Base-by-base conservation (phyloP, 441 rosid species). In the Monsonia emarginata region DNA sequence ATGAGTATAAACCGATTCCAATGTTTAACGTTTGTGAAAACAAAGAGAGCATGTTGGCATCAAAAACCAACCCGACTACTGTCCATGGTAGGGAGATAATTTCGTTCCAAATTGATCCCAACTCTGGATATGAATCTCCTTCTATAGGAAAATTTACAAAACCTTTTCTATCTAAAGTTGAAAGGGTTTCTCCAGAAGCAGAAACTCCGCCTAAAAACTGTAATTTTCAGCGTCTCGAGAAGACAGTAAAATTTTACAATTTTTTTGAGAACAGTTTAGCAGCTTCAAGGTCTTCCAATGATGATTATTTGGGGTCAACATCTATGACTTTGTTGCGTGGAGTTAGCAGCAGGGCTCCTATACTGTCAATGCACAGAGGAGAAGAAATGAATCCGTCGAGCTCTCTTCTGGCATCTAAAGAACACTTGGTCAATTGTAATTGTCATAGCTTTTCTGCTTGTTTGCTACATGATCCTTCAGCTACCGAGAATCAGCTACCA, bases 281-380 rank as follows among this genome's bases (percentile, higher is more conserved):
- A 32, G 66, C 74, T 64, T 76, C 81, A n/a, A 48, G 62, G 40
- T 65, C 73, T 67, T 60, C 64, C 18, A 63, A 65, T 65, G 68
- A 62, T 72, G 72, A 76, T 38, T 14, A 61, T 66, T 36, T 58
- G 11, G 76, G 78, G 16, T 69, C 81, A 66, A 73, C 72, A 73
- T 77, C 79, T 64, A 69, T 70, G 70, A 18, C 30, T 79, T 69
- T 76, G 44, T 73, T 72, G 16, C 38, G 63, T 57, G 70, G 74
- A 65, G 50, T 34, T 71, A 38, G 71, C 11, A 48, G 65, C 11
- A 72, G 63, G 31, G 36, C 72, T 62, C 71, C 75, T 4, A 52
- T 63, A 24, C 71, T 63, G 46, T 63, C 71, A 65, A 7, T 74
- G 31, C 30, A 22, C 24, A 42, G 60, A 48, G 61, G 54, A 66